phyloP scores from a whole-genome alignment of 1,284 basidiomycete genomes.

The Lentinula novae-zelandiae region DNA sequence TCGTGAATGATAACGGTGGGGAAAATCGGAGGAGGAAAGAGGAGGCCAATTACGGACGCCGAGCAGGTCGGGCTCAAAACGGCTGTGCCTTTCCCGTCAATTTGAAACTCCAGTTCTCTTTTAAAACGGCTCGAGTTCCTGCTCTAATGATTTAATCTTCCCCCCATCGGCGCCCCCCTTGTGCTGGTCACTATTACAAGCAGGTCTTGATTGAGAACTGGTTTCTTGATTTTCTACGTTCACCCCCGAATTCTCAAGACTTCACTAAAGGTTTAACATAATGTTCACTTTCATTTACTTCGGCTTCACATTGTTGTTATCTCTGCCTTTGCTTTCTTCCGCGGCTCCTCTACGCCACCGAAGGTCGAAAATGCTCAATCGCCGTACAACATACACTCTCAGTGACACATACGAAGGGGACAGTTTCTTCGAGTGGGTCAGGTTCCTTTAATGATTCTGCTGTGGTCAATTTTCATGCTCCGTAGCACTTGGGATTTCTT shows the following conservation, averaged over 20 bases:
- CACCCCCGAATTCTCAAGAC: background rate
- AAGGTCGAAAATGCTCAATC: background rate
- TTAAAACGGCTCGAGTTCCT: too few species aligned
- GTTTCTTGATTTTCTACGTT: conserved; percentile 2
- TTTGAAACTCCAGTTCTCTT: background rate
- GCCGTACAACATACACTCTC: conserved; percentile 22
- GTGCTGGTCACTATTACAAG: conserved; percentile 11
- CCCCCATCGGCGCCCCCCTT: background rate
- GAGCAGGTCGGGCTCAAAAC: too few species aligned
- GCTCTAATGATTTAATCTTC: conserved; percentile 5
- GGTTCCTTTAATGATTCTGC: background rate
- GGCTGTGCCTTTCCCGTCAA: background rate
- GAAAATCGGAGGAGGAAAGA: too few species aligned
- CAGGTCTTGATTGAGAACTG: conserved; percentile 11
- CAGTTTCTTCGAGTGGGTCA: conserved; percentile 33
- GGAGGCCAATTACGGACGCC: too few species aligned
- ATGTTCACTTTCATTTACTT: background rate
- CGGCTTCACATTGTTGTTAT: background rate
- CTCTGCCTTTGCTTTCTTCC: background rate
- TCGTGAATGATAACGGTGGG: too few species aligned
- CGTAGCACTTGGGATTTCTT: conserved; percentile 62
- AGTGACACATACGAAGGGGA: conserved; percentile 32
- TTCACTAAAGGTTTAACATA: background rate
- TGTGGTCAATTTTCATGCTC: background rate
- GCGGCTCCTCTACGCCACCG: background rate